Evolutionary conservation across 1,139 yeast species (phyloP), one percentile per base, ranked within the genome.

Genomic region (Starmera stellimalicola): DNA sequence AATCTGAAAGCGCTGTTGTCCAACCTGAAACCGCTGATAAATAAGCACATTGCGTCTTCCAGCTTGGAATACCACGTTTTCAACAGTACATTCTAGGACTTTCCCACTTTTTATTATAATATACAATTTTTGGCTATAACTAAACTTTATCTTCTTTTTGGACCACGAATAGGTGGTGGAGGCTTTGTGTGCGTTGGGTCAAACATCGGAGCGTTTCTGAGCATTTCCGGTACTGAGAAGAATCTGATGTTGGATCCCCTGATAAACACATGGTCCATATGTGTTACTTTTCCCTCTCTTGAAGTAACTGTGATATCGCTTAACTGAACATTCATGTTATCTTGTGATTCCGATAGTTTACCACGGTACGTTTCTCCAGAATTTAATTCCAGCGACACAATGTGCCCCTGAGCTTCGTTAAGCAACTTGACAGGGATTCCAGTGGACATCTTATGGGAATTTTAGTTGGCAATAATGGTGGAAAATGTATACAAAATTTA

Each of bases 281-380:
- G 82, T 6, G 80, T 65, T 5, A 83, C 81, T 30, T 69, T 64
- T 3, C 96, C 95, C 35, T 85, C 80, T 32, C 77, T 60, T 29
- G 77, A 75, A 0, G 95, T 87, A 32, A 82, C 77, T 2, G 83
- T 75, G 31, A 83, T 94, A 52, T 91, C 95, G 45, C 75, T 67
- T 33, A 91, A 59, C 42, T 91, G 94, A 18, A 88, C 74, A 54
- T 91, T 91, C 98, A 91, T 91, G 54, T 81, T 88, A 52, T 91
- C 98, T 58, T 49, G 51, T 77, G 53, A 78, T 50, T 82, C 94
- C 10, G 81, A 58, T 29, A 91, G 67, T 53, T 81, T 85, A 2
- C 97, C 97, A 28, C 94, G 69, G 54, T 88, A 88, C 0, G 82
- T 73, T 46, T 82, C 91, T 2, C 97, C 97, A 1, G 91, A 78